These are phyloP conservation scores for Debaryomyces coudertii DNA, from an alignment of 1,139 yeast genomes.

Conservation along the genomic window DNA sequence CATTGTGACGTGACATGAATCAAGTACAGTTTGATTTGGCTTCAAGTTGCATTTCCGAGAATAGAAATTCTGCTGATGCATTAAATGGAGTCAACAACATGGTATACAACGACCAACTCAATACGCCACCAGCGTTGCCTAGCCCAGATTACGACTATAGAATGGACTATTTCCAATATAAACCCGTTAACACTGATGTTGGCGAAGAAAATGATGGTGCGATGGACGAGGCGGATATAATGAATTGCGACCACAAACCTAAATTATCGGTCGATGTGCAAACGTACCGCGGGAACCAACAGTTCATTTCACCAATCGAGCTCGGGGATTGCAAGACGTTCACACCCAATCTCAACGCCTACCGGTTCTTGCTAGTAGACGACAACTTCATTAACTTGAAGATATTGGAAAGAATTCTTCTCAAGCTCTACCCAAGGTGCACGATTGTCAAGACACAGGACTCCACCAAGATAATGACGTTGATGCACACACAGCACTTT, in stretches of 20 bases:
- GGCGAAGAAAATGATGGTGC: neutral
- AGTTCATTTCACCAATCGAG: conserved; percentile 10
- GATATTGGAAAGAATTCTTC: conserved; percentile 37
- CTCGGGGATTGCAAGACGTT: conserved; percentile 6
- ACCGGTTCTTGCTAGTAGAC: conserved; percentile 44
- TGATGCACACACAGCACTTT: conserved; percentile 24
- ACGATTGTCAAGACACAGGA: conserved; percentile 33
- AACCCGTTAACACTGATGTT: neutral
- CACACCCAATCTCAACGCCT: conserved; percentile 27
- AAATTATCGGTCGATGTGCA: conserved; percentile 4
- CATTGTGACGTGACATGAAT: neutral
- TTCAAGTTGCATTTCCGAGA: neutral
- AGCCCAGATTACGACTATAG: conserved; percentile 4
- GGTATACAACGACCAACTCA: conserved; percentile 5
- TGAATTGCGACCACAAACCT: conserved; percentile 2
- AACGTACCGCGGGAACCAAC: conserved; percentile 1
- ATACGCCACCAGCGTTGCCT: conserved; percentile 5
- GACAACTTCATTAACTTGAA: conserved; percentile 47
- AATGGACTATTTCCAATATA: conserved; percentile 7
- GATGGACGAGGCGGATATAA: neutral
- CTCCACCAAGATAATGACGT: conserved; percentile 32
- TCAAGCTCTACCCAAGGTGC: conserved; percentile 40
- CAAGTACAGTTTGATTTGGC: conserved; percentile 2
- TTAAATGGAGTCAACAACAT: neutral
- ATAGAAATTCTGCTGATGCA: neutral